Evolutionary conservation across 495 filamentous ascomycete genomes (phyloP), one percentile per base, ranked within the genome.

Genomic region (Podospora australis): DNA sequence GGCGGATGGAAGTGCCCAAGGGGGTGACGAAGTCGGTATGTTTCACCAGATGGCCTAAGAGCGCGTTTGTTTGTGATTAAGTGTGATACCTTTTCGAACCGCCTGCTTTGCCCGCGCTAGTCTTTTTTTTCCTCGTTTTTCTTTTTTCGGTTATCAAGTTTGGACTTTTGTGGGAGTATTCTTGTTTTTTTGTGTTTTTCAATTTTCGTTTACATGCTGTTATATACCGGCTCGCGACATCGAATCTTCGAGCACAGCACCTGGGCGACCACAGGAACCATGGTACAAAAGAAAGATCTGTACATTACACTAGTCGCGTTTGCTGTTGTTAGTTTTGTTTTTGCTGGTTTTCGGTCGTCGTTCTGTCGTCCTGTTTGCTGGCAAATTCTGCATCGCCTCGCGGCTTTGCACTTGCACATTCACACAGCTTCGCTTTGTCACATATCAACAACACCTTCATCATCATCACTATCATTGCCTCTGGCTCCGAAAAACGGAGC

Each of bases 21-120:
- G 81, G 60, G 77, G 79, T 63, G 89, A 92, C 57, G 89, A 94
- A 77, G 88, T 92, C 75, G 87, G 90, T 88, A 95, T 95, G 90
- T 91, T 87, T 74, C 78, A 87, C 75, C 82, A 86, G 67, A 79
- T 84, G 76, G 86, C 71, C 77, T 73, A 58, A 62, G 65, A 57
- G 58, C 56, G 60, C 53, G 50, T 56, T 67, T 58, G 66, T 66
- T 69, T 75, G 72, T 67, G 67, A 65, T 70, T 69, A 64, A 70
- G 70, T 68, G 70, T 72, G 71, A 72, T 74, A 76, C 67, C 62
- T 68, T 60, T 60, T 64, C 60, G 39, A 61, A 48, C 51, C 56
- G 45, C 44, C n/a, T 43, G 40, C n/a, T 28, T 43, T 43, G 22
- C 22, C 28, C 20, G 0, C 13, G 20, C 28, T 43, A 7, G 13